phyloP scores from a whole-genome alignment of 1,139 yeast genomes.

The Saccharomyces hybrid region DNA sequence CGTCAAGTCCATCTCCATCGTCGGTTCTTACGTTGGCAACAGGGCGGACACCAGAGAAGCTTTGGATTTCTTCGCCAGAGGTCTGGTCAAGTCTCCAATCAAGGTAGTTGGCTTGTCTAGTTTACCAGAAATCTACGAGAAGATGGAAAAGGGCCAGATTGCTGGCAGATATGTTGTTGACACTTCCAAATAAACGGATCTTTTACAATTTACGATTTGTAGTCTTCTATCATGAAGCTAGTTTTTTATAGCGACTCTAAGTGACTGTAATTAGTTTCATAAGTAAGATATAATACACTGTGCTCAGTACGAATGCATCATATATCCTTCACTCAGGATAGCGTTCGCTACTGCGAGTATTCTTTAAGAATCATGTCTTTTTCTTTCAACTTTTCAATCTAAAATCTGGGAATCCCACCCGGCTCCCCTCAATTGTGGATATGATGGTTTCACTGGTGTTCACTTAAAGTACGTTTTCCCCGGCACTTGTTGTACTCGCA shows the following conservation, averaged over 20 bases:
- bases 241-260: background rate
- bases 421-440: background rate
- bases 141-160: conserved; percentile 55
- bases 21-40: no score
- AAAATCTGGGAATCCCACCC: background rate
- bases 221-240: background rate
- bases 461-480: background rate
- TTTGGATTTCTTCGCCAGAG: conserved; percentile 53
- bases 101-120: conserved; percentile 52
- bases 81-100: conserved; percentile 53
- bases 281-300: background rate
- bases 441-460: background rate
- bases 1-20: no score
- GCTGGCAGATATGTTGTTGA: conserved; percentile 61
- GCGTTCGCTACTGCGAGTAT: no score
- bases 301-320: background rate
- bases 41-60: no score
- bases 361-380: no score
- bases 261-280: background rate
- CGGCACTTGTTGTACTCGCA: background rate
- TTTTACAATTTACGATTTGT: background rate
- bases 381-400: background rate
- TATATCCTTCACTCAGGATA: no score
- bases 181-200: conserved; percentile 40
- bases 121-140: conserved; percentile 46